Evolutionary conservation across 768 basidiomycete genomes (phyloP).

Genomic region (Dendrothele bispora): DNA sequence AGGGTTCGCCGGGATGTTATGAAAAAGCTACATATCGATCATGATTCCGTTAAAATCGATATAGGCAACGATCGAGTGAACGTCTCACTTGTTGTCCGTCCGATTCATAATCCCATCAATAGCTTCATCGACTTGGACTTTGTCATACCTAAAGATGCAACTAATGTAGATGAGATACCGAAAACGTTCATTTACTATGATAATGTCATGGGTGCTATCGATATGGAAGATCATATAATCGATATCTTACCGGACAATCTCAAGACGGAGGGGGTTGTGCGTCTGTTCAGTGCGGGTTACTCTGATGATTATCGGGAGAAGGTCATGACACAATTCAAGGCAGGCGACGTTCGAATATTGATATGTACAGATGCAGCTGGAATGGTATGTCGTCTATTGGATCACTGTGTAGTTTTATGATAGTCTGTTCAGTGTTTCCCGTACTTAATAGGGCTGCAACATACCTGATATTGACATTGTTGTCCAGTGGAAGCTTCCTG

Average conservation of each 20-base stretch:
- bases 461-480: conserved; percentile 18
- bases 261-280: not conserved
- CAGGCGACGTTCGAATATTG: conserved; percentile 12
- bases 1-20: conserved; percentile 12
- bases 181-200: not conserved
- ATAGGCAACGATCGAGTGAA: conserved; percentile 19
- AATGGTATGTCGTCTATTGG: too few species aligned
- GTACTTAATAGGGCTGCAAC: conserved; percentile 15
- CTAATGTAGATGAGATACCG: not conserved
- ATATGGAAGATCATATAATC: not conserved
- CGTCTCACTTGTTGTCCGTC: conserved; percentile 19
- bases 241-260: not conserved
- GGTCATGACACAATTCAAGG: not conserved
- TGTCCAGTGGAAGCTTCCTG: conserved; percentile 20
- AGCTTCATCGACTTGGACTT: conserved; percentile 19
- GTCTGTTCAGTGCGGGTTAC: not conserved
- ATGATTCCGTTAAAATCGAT: conserved; percentile 5
- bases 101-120: conserved; percentile 14
- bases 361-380: conserved; percentile 22
- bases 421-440: too few species aligned
- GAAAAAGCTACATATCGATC: conserved; percentile 9
- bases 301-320: conserved; percentile 2
- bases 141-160: conserved; percentile 4
- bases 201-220: not conserved
- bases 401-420: too few species aligned